These are phyloP conservation scores for Phytopythium helicoides DNA, from an alignment of 352 stramenopile species.

Conservation along the genomic window DNA sequence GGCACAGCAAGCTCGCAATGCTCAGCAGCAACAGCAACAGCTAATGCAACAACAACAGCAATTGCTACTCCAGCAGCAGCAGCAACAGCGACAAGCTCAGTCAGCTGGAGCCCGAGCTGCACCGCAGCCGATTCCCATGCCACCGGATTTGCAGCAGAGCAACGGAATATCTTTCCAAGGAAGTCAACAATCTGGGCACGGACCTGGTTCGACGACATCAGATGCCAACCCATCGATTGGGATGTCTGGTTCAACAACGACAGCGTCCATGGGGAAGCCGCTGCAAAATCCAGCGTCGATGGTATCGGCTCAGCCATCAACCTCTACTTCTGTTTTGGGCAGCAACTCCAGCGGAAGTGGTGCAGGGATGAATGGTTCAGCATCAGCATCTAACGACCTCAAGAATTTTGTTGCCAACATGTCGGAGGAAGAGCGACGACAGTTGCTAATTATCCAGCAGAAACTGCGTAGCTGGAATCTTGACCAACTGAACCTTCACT, in stretches of 20 bases:
- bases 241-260: slow-evolving; percentile 7
- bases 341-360: slow-evolving; percentile 5
- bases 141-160: slow-evolving; percentile 15
- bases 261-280: slow-evolving; percentile 6
- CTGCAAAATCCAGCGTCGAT: not conserved
- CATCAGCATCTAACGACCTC: not conserved
- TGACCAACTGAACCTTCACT: slow-evolving; percentile 76
- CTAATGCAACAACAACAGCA: not conserved
- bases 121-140: slow-evolving; percentile 22
- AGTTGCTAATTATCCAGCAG: slow-evolving; percentile 71
- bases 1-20: slow-evolving; percentile 21
- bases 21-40: slow-evolving; percentile 8
- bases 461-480: slow-evolving; percentile 64
- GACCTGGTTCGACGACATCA: not conserved
- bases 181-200: slow-evolving; percentile 1
- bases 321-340: no score
- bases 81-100: slow-evolving; percentile 9
- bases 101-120: not conserved
- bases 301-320: not conserved
- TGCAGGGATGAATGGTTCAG: not conserved
- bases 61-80: slow-evolving; percentile 10
- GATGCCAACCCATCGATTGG: slow-evolving; percentile 11
- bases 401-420: slow-evolving; percentile 39
- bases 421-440: slow-evolving; percentile 63
- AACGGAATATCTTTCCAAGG: slow-evolving; percentile 1